These are phyloP conservation scores for Drechmeria coniospora DNA, from an alignment of 2,329 filamentous ascomycete genomes.

Conservation along the genomic window DNA sequence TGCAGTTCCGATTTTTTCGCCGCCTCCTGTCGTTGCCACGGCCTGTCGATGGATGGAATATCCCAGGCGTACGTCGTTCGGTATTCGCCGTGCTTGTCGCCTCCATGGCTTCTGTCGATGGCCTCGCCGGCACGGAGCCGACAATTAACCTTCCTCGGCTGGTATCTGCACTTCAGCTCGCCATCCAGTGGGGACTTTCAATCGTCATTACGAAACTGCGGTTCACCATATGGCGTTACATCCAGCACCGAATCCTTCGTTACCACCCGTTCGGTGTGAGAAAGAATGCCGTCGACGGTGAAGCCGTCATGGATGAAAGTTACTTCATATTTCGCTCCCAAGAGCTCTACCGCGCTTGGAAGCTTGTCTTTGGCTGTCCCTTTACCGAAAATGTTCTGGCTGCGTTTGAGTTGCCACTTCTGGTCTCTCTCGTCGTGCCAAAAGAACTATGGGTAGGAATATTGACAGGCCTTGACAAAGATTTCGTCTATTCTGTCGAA, in stretches of 20 bases:
- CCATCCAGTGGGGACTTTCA: background rate
- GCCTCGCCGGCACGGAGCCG: background rate
- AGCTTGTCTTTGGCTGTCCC: background rate
- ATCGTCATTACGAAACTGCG: constrained; percentile 7
- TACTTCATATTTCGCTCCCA: constrained; percentile 10
- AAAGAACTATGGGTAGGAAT: no score
- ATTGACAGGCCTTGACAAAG: no score
- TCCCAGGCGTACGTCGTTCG: background rate
- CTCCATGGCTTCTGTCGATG: background rate
- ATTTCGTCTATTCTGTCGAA: no score
- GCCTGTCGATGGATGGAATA: background rate
- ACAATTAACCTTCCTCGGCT: background rate
- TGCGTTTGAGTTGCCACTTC: no score
- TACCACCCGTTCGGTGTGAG: background rate
- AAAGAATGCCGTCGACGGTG: background rate
- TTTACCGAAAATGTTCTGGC: no score
- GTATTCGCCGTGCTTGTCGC: background rate
- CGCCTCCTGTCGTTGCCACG: background rate
- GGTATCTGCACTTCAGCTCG: background rate
- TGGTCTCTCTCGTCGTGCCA: no score
- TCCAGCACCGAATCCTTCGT: background rate
- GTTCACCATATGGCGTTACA: background rate
- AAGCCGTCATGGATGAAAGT: constrained; percentile 1
- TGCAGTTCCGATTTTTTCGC: background rate
- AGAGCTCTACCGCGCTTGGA: constrained; percentile 11